Evolutionary conservation across 768 basidiomycete genomes (phyloP), one percentile per base, ranked within the genome.

Genomic region (Leccinellum rugosiceps): DNA sequence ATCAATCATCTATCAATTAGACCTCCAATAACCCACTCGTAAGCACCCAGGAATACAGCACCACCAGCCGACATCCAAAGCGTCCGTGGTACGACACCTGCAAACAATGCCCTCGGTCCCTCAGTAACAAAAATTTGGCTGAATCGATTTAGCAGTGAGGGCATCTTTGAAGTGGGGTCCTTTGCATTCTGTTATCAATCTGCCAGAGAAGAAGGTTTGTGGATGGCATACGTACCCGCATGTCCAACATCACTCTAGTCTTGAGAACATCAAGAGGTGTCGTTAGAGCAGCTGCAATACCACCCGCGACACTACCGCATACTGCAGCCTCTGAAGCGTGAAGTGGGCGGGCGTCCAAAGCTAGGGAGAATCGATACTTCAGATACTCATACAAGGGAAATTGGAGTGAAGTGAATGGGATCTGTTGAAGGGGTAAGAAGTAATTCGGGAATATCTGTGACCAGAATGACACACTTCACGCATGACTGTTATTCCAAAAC

Each of bases 191-290:
- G 15, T 56, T 23, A 49, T 19, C 26, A 41, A 28, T 23, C 2
- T 4, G 28, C 41, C 15, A 30, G 41, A 45, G 19, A 17, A 26
- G n/a, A 44, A 8, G 28, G 26, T 3, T 17, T 17, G 28, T 5
- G 19, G 19, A 43, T n/a, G 50, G 28, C 4, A 13, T 21, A 71
- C 83, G 53, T 63, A 94, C 94, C 67, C 87, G 79, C 53, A 90
- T 78, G 65, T 96, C 94, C 8, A 98, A 81, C 97, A 99, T 99
- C 45, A 97, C 89, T 17, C 97, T 83, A 1, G 97, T 99, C 72
- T 99, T 99, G 32, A 97, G 80, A 2, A 98, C 97, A 66, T 99
- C 97, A 30, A 99, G 77, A 1, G 97, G 97, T 0, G 97, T 98
- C 2, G 97, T 98, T 34, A 88, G 62, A 0, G 88, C 91, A 1